phyloP scores from a whole-genome alignment of 768 basidiomycete genomes.

The Psilocybe cubensis region DNA sequence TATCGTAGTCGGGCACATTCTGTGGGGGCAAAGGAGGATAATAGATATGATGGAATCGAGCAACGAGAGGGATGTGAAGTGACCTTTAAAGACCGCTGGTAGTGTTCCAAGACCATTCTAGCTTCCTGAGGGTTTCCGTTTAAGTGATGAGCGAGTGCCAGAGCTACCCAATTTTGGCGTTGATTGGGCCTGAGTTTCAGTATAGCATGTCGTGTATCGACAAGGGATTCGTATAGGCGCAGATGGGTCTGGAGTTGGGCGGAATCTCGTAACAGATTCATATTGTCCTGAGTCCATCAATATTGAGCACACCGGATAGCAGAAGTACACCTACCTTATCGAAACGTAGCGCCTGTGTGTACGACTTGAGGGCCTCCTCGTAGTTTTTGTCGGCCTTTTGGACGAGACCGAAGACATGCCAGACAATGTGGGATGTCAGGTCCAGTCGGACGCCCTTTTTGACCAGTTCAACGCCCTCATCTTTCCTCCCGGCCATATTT shows the following conservation, averaged over 20 bases:
- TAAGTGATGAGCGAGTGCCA: conserved; percentile 89
- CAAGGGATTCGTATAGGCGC: conserved; percentile 74
- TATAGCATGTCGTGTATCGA: conserved; percentile 82
- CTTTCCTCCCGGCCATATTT: conserved; percentile 72
- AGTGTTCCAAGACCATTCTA: conserved; percentile 71
- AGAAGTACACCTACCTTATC: conserved; percentile 69
- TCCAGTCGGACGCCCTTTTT: conserved; percentile 84
- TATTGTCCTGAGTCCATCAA: conserved; percentile 69
- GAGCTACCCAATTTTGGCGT: conserved; percentile 87
- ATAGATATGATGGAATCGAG: neutral
- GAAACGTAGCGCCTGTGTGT: conserved; percentile 84
- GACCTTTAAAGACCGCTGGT: conserved; percentile 75
- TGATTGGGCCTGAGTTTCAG: conserved; percentile 80
- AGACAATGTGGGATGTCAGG: conserved; percentile 90
- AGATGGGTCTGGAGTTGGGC: conserved; percentile 90
- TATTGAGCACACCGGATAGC: neutral
- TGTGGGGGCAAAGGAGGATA: conserved; percentile 27
- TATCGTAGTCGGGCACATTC: conserved; percentile 79
- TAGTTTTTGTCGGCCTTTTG: conserved; percentile 95
- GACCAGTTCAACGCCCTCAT: conserved; percentile 81
- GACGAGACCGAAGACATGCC: conserved; percentile 97
- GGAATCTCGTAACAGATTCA: conserved; percentile 91
- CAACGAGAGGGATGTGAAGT: conserved; percentile 16
- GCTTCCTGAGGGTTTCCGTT: conserved; percentile 76
- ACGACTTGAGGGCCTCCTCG: conserved; percentile 92